A percentile compares a stretch with the other conserved stretches of the same genome.
phyloP scores from a whole-genome alignment of 2,329 filamentous ascomycete species.

The Alternaria sp. region DNA sequence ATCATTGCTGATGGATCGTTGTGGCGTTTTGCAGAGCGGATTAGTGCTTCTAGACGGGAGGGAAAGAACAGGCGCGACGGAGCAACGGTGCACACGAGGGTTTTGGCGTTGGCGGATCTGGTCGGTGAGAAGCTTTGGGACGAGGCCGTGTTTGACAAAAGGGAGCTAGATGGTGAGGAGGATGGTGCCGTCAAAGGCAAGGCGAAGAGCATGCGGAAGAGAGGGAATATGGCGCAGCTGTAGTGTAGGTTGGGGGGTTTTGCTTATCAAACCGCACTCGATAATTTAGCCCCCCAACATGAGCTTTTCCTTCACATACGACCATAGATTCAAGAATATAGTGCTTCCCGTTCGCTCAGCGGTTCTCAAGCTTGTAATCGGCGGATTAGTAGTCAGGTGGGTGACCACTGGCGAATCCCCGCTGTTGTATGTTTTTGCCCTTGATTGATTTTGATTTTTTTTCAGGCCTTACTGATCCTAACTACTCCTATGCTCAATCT shows the following conservation, averaged over 20 bases:
- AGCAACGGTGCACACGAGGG: constrained; percentile 82
- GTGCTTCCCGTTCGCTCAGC: too few species aligned
- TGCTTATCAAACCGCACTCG: too few species aligned
- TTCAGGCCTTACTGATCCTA: too few species aligned
- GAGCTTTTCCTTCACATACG: too few species aligned
- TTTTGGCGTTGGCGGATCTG: constrained; percentile 77
- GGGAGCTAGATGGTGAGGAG: constrained; percentile 19
- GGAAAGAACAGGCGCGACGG: constrained; percentile 97
- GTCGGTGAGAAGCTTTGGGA: constrained; percentile 76
- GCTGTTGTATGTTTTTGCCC: too few species aligned
- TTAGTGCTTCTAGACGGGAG: constrained; percentile 82
- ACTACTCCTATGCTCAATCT: too few species aligned
- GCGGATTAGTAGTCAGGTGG: too few species aligned
- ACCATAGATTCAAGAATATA: too few species aligned
- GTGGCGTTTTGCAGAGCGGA: constrained; percentile 92
- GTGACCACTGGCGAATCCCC: too few species aligned
- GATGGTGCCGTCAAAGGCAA: constrained; percentile 25
- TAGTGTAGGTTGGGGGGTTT: constrained; percentile 14
- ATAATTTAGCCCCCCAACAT: too few species aligned
- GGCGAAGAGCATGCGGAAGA: constrained; percentile 45
- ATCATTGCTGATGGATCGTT: constrained; percentile 73
- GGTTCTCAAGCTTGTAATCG: too few species aligned
- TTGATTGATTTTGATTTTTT: too few species aligned
- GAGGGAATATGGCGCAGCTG: constrained; percentile 46
- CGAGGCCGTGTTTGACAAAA: constrained; percentile 28